phyloP scores from a whole-genome alignment of 2,329 filamentous ascomycete genomes.

The Rosellinia necatrix region DNA sequence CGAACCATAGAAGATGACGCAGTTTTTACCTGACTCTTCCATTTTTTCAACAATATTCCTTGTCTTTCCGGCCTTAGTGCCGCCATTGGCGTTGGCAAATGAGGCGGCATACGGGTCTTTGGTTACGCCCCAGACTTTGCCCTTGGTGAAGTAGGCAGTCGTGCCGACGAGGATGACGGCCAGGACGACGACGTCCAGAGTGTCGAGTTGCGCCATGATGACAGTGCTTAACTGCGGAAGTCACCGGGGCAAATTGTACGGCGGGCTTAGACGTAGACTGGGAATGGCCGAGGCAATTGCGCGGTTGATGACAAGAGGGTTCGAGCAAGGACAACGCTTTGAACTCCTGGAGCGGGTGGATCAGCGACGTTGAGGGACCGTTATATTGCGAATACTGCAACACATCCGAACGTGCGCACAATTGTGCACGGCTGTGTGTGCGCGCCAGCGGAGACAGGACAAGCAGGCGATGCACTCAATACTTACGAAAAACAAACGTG shows the following conservation, averaged over 20 bases:
- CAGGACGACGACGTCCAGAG: slow-evolving; percentile 91
- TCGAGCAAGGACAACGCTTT: background rate
- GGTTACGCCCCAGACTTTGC: slow-evolving; percentile 85
- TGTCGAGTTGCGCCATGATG: slow-evolving; percentile 93
- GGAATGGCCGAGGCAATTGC: slow-evolving; percentile 2
- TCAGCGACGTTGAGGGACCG: slow-evolving; percentile 21
- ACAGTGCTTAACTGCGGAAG: slow-evolving; percentile 24
- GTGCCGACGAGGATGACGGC: slow-evolving; percentile 83
- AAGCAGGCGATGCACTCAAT: background rate
- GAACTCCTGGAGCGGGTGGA: background rate
- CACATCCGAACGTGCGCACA: no score
- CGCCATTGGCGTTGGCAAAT: slow-evolving; percentile 69
- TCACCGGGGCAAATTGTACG: background rate
- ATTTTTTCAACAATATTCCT: slow-evolving; percentile 94
- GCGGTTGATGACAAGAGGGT: background rate
- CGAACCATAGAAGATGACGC: slow-evolving; percentile 97
- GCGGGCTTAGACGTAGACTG: background rate
- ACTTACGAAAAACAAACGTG: slow-evolving; percentile 17
- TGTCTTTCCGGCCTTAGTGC: slow-evolving; percentile 79
- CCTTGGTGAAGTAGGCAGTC: slow-evolving; percentile 96
- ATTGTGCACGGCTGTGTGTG: slow-evolving; percentile 1
- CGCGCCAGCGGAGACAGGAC: background rate
- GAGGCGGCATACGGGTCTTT: slow-evolving; percentile 87
- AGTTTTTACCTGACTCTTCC: slow-evolving; percentile 95
- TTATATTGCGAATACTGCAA: background rate